phyloP scores from a whole-genome alignment of 106 monocot genomes.

The Hemerocallis citrina region DNA sequence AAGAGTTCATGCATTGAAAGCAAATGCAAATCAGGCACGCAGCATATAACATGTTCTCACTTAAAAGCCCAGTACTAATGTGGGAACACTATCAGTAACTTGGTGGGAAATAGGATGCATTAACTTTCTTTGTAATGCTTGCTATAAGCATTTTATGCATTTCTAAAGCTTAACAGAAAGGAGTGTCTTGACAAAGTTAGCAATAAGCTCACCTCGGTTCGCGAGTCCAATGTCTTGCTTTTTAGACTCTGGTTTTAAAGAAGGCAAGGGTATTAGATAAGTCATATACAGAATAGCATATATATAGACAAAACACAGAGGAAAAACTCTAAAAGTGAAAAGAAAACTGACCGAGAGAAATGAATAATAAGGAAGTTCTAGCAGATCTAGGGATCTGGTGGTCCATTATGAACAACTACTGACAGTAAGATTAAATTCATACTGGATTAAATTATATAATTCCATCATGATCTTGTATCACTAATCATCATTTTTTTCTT shows the following conservation, averaged over 20 bases:
- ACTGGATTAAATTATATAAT: no score
- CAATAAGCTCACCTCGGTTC: slow-evolving; percentile 11
- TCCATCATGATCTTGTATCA: no score
- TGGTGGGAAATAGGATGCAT: not conserved
- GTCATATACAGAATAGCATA: not conserved
- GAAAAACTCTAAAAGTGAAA: not conserved
- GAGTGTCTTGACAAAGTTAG: not conserved
- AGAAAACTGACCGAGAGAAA: no score
- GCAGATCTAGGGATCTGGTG: no score
- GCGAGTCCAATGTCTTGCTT: slow-evolving; percentile 9
- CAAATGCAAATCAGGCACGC: not conserved
- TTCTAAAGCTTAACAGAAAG: not conserved
- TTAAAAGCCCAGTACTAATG: no score
- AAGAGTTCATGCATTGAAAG: not conserved
- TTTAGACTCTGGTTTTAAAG: not conserved
- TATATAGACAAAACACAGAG: not conserved
- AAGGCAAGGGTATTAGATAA: not conserved
- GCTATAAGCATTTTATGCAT: not conserved
- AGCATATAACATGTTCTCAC: not conserved
- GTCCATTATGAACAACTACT: no score
- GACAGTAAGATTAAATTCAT: no score
- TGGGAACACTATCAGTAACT: not conserved
- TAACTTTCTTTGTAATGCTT: not conserved
- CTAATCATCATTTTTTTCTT: no score
- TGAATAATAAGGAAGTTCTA: no score